Evolutionary conservation across 176 grass and related monocot species (phyloP).

Genomic region (Carex kokanica): DNA sequence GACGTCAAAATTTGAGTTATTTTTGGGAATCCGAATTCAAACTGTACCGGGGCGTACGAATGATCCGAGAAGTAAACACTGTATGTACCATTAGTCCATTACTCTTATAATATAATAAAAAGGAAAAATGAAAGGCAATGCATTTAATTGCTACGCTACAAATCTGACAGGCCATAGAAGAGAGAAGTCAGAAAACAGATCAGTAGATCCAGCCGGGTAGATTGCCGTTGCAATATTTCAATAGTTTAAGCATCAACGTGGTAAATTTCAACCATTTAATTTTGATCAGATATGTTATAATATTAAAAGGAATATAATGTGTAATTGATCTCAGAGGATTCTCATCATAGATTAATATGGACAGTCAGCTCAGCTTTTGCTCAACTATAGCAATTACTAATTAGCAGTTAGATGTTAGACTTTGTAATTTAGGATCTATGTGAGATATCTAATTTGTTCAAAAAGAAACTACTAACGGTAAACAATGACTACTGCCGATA

Average conservation of each 20-base stretch:
- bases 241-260: neutral
- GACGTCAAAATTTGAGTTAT: too few species aligned
- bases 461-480: too few species aligned
- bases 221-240: neutral
- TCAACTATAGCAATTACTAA: too few species aligned
- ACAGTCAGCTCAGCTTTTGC: too few species aligned
- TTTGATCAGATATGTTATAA: neutral
- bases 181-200: neutral
- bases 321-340: too few species aligned
- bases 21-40: too few species aligned
- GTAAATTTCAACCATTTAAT: neutral
- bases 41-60: neutral
- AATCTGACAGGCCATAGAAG: neutral
- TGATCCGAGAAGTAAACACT: neutral
- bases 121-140: neutral
- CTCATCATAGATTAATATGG: too few species aligned
- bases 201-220: slow-evolving; percentile 2
- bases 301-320: neutral
- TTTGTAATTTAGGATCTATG: too few species aligned
- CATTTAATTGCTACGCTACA: slow-evolving; percentile 6
- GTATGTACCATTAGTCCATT: neutral
- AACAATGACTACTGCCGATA: too few species aligned
- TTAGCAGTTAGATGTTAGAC: too few species aligned
- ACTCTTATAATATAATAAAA: neutral
- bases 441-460: too few species aligned